Conservation (phyloP, 2,329 filamentous ascomycete species). For the Lachnellula cervina region DNA sequence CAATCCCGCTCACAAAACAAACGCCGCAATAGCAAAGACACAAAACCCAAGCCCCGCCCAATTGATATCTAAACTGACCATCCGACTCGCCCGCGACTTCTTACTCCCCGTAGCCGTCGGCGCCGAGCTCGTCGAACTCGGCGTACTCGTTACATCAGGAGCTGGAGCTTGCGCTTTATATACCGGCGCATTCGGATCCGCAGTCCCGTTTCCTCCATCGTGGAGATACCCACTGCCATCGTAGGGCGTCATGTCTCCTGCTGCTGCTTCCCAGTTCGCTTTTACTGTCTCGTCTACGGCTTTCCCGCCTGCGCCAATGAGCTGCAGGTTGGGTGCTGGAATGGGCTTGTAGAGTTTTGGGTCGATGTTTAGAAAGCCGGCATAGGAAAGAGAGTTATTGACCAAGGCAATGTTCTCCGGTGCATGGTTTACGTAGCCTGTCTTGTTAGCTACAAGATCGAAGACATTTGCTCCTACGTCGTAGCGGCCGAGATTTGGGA, state of each 20-base stretch:
- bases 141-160: conserved; percentile 15
- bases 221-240: conserved; percentile 41
- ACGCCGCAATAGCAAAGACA: conserved; percentile 1
- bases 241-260: conserved; percentile 36
- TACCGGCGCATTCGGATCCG: conserved; percentile 33
- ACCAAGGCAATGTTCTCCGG: conserved; percentile 33
- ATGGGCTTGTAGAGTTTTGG: conserved; percentile 29
- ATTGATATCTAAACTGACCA: not conserved
- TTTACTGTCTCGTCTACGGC: conserved; percentile 34
- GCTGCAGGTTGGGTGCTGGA: conserved; percentile 39
- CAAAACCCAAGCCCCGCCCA: conserved; percentile 4
- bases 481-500: conserved; percentile 40
- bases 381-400: conserved; percentile 43
- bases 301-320: conserved; percentile 41
- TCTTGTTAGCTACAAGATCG: conserved; percentile 25
- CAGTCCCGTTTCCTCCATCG: conserved; percentile 35
- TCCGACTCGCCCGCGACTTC: not conserved
- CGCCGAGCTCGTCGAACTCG: not conserved
- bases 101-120: not conserved
- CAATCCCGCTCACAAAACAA: not conserved
- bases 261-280: conserved; percentile 30
- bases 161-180: conserved; percentile 33
- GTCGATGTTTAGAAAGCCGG: conserved; percentile 37
- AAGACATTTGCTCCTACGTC: conserved; percentile 38
- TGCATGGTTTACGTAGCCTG: conserved; percentile 27